These are phyloP conservation scores for Colletotrichum endophyticum DNA, from an alignment of 2,329 filamentous ascomycete species.

Conservation along the genomic window DNA sequence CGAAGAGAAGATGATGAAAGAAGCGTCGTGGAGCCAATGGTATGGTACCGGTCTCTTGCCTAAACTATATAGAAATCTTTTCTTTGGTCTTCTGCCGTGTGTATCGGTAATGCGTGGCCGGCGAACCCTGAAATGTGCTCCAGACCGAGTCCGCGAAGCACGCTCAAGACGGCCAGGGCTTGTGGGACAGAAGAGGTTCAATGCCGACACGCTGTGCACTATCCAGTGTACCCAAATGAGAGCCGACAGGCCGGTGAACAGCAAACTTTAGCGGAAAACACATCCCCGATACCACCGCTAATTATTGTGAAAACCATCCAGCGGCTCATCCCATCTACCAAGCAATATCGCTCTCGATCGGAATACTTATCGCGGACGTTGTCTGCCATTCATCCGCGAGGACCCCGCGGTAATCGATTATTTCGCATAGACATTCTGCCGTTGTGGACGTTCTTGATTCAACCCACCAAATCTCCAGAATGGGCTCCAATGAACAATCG, in stretches of 20 bases:
- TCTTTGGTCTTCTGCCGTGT: neutral
- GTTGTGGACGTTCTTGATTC: accelerated
- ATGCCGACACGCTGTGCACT: neutral
- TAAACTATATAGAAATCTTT: neutral
- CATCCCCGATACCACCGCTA: neutral
- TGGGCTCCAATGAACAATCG: neutral
- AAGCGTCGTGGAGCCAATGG: accelerated
- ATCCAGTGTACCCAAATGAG: neutral
- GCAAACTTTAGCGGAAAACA: neutral
- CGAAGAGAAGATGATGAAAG: neutral
- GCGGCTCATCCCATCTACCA: neutral
- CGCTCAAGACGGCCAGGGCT: neutral
- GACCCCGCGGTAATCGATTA: accelerated
- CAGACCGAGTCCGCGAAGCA: neutral
- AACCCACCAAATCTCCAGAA: neutral
- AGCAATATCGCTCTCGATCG: neutral
- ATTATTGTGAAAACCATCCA: neutral
- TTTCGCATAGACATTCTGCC: neutral
- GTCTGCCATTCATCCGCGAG: accelerated
- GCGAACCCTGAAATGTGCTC: neutral
- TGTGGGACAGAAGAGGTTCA: neutral
- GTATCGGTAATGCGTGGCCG: neutral
- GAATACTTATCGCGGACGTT: neutral
- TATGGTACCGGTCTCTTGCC: accelerated
- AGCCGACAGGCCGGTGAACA: neutral